Evolutionary conservation across 2,329 filamentous ascomycete genomes (phyloP).

Genomic region (Neofusicoccum sp.): DNA sequence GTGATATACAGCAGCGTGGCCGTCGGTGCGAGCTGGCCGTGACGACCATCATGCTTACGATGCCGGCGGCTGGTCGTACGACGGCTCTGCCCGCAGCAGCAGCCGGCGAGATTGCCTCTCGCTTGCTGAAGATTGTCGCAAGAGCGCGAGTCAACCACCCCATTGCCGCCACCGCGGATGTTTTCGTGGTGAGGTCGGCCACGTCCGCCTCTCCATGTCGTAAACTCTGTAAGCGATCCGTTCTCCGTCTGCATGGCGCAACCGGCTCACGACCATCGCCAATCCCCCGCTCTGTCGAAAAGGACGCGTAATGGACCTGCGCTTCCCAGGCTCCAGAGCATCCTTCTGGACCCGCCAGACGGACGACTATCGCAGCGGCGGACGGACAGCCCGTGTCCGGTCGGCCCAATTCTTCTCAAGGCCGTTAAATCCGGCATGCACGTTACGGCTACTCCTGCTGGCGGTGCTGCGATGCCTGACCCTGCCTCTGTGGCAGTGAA

Average conservation of each 20-base stretch:
- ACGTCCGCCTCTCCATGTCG: neutral
- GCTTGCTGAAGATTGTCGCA: slow-evolving; percentile 12
- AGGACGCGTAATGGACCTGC: slow-evolving; percentile 1
- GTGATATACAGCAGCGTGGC: neutral
- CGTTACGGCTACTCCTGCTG: neutral
- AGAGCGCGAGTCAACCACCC: neutral
- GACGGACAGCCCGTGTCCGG: neutral
- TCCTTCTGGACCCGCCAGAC: neutral
- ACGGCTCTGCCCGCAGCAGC: neutral
- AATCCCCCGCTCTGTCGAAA: neutral
- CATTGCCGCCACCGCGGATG: neutral
- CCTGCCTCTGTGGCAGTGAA: neutral
- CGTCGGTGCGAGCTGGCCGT: slow-evolving; percentile 3
- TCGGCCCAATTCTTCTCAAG: neutral
- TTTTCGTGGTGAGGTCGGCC: slow-evolving; percentile 17
- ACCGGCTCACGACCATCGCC: neutral
- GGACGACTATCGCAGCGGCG: neutral
- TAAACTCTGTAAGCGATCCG: neutral
- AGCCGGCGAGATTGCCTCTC: neutral
- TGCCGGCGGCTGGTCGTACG: neutral
- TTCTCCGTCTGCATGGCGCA: neutral
- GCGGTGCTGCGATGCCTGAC: neutral
- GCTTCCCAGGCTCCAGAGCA: neutral
- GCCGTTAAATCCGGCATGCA: slow-evolving; percentile 10
- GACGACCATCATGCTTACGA: slow-evolving; percentile 8